These are phyloP conservation scores for Phaeosphaeriaceae sp. DNA, from an alignment of 2,329 filamentous ascomycete species.

Conservation along the genomic window DNA sequence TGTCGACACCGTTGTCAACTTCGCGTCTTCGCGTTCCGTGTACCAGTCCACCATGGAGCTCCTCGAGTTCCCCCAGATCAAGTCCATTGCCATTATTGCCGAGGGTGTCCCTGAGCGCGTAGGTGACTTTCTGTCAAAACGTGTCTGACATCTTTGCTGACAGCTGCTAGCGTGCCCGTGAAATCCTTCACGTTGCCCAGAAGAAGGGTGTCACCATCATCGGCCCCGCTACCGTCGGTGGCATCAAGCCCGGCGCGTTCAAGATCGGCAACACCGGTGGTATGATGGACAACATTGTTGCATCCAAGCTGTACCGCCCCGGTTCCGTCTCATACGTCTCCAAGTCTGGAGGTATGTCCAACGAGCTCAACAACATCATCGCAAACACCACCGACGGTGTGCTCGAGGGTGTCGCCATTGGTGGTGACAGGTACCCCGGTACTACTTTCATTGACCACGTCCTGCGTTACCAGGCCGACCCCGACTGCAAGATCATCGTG, in stretches of 20 bases:
- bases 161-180: slow-evolving; percentile 78
- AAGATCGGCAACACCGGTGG: slow-evolving; percentile 99
- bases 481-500: slow-evolving; percentile 96
- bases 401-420: slow-evolving; percentile 98
- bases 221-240: slow-evolving; percentile 96
- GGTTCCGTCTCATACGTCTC: slow-evolving; percentile 99
- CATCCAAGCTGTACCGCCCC: slow-evolving; percentile 99
- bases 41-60: slow-evolving; percentile 99
- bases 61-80: slow-evolving; percentile 96
- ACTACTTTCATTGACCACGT: slow-evolving; percentile 99
- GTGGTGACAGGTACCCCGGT: slow-evolving; percentile 97
- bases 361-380: slow-evolving; percentile 99
- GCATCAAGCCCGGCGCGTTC: slow-evolving; percentile 99
- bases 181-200: slow-evolving; percentile 94
- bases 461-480: slow-evolving; percentile 94
- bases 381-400: slow-evolving; percentile 96
- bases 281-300: slow-evolving; percentile 99
- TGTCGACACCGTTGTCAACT: slow-evolving; percentile 98
- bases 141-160: slow-evolving; percentile 16
- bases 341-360: slow-evolving; percentile 99
- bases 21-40: slow-evolving; percentile 97
- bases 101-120: slow-evolving; percentile 98
- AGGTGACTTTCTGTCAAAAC: slow-evolving; percentile 53
- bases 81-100: slow-evolving; percentile 98
- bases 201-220: slow-evolving; percentile 99